Evolutionary conservation across 1,284 basidiomycete species (phyloP), one percentile per base, ranked within the genome.

Genomic region (Cutaneotrichosporon dermatis): DNA sequence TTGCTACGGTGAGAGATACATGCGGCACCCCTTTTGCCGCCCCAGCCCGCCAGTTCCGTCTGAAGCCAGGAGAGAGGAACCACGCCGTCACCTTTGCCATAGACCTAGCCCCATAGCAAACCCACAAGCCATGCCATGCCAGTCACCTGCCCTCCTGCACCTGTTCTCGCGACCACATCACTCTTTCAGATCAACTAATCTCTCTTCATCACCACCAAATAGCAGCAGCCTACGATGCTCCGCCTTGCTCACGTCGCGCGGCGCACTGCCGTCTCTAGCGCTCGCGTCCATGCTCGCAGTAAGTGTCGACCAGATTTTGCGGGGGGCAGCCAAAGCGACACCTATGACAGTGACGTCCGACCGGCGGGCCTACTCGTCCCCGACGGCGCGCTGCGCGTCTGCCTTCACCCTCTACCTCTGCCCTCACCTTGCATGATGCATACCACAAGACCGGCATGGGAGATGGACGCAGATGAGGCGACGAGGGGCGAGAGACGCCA

Each of bases 211-310:
- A 15, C 57, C 58, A 50, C n/a, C 53, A 41, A 40, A 25, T 25
- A 25, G 25, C 25, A 25, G 25, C 25, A 25, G 25, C 25, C 25
- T 25, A 25, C 25, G 41, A 76, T 76, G 74, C 69, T 75, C 69
- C 70, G 72, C 62, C 69, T 76, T 59, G 72, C 74, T 51, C 68
- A 72, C 59, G 71, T 68, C 49, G 74, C 74, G 35, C 72, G 70
- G 68, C 63, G 74, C 55, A 64, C 68, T 43, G 71, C 69, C 51
- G 63, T 52, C 35, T 52, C 48, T 45, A 66, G 68, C 36, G 50
- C 48, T 45, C 66, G 68, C 36, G 50, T 70, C 51, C 58, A 69
- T 35, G 63, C 67, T 39, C 61, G 73, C 61, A 57, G 73, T 75
- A 49, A 66, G 71, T 72, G n/a, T 13, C 25, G 13, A 54, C 13